Evolutionary conservation across 139 green algal genomes (phyloP), one percentile per base, ranked within the genome.

Genomic region (Haematococcus lacustris): DNA sequence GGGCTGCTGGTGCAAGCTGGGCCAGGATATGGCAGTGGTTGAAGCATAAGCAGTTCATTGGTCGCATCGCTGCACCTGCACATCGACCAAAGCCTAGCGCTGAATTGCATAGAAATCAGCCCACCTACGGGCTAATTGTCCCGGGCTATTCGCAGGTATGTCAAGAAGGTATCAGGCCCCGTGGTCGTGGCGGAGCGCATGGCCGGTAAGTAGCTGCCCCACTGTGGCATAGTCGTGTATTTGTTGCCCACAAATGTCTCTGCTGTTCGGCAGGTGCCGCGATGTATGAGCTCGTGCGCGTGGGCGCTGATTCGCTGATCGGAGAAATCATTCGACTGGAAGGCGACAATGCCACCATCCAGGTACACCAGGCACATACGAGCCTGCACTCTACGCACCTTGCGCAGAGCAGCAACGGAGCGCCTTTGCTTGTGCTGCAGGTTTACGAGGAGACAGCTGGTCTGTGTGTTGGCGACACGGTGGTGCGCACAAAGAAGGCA

Each of bases 241-340:
- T n/a, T n/a, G n/a, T n/a, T n/a, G n/a, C n/a, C n/a, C n/a, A n/a
- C n/a, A n/a, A n/a, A n/a, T n/a, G n/a, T n/a, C n/a, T n/a, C n/a
- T n/a, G n/a, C n/a, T n/a, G n/a, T n/a, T n/a, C n/a, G n/a, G 13
- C 32, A 72, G 76, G 94, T 21, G 84, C 90, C 32, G 94, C 94
- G 26, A 98, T 98, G 95, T 99, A 99, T 82, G 95, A 99, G 88
- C 89, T 99, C 33, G 93, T 99, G 28, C 90, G 95, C 37, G 95
- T 99, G 37, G 95, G 95, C 23, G 60, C 82, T 6, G 90, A 97
- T 71, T 87, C 92, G 35, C 88, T 99, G 53, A 99, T 99, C 73
- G 95, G 95, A 35, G 95, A 99, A 78, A 98, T 99, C 80, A 99
- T 99, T 84, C 89, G 95, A 35, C 82, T 99, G 41, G 95, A 99